Base-by-base conservation (phyloP, 306 rosid genomes). In the Hylodesmum podocarpum region DNA sequence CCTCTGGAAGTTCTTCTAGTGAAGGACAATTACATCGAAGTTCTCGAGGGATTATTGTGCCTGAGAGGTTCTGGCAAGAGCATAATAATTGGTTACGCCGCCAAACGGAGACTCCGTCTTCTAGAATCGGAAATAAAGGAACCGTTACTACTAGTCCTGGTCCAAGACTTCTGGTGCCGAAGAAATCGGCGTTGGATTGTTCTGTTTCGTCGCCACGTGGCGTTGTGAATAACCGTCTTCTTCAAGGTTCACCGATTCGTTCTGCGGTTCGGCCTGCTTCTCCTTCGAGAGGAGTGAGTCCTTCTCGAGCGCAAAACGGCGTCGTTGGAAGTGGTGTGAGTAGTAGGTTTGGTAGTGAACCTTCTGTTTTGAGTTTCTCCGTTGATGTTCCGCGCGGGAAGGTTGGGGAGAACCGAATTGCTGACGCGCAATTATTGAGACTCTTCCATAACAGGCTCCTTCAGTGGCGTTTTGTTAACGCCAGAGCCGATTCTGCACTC, bases 401-500 rank as follows among this genome's bases (percentile, higher is more conserved):
- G 85, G 75, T 82, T 11, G 96, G 93, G 84, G 98, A 86, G 83
- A 84, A 70, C 43, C 80, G 88, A 58, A 70, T 89, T 10, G 82
- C 43, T 15, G 96, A 91, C 51, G 97, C 93, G 7, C 94, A 91
- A 86, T 77, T 66, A 27, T 73, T 92, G 84, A 96, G 97, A 87
- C 89, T 93, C 18, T 63, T 88, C 25, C 84, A 92, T 84, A 92
- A 96, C 77, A 85, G 97, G 82, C 84, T 84, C 44, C 62, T 96
- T 82, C 99, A 96, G 80, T 92, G 97, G 97, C 91, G 97, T 49
- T 91, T 92, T 22, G 88, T 84, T 16, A 92, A 96, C 73, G 97
- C 97, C 46, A 91, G 89, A 76, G 89, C 89, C 57, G 88, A 85
- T 80, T 72, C 84, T 82, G 47, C 94, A 11, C 88, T 87, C 53